Conservation (phyloP, 225 moss, liverwort and hornwort species). For the Antitrichia curtipendula region DNA sequence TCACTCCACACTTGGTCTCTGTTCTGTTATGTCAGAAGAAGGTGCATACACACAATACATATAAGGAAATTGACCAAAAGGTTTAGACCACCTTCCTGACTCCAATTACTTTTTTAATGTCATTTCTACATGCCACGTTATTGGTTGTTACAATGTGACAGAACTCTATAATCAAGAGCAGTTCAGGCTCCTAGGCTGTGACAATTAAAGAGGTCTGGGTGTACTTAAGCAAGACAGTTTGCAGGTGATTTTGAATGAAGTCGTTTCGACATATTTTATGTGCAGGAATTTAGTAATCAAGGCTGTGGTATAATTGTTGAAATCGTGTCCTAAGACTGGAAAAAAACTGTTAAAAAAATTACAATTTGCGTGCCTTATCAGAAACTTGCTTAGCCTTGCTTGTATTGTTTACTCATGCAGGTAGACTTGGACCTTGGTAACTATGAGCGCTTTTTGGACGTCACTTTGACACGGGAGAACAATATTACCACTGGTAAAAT, state of each 20-base stretch:
- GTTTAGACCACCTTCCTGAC: neutral
- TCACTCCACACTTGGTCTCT: neutral
- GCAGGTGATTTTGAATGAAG: neutral
- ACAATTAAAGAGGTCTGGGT: neutral
- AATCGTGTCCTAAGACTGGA: neutral
- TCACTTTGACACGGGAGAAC: conserved; percentile 67
- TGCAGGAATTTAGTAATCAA: neutral
- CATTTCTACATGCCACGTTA: neutral
- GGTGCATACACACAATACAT: neutral
- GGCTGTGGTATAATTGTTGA: neutral
- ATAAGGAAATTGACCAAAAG: neutral
- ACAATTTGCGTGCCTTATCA: neutral
- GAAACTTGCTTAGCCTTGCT: neutral
- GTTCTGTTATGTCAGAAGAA: neutral
- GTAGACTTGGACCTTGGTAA: conserved; percentile 83
- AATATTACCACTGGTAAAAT: conserved; percentile 82
- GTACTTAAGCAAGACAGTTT: neutral
- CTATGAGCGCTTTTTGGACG: conserved; percentile 76
- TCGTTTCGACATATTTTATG: neutral
- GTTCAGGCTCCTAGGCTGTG: neutral
- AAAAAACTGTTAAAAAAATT: neutral
- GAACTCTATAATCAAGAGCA: neutral
- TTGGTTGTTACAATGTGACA: neutral
- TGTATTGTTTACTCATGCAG: conserved; percentile 3
- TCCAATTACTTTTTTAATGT: neutral